Evolutionary conservation across 495 filamentous ascomycete species (phyloP), one percentile per base, ranked within the genome.

Genomic region (Rhizodiscina lignyota): DNA sequence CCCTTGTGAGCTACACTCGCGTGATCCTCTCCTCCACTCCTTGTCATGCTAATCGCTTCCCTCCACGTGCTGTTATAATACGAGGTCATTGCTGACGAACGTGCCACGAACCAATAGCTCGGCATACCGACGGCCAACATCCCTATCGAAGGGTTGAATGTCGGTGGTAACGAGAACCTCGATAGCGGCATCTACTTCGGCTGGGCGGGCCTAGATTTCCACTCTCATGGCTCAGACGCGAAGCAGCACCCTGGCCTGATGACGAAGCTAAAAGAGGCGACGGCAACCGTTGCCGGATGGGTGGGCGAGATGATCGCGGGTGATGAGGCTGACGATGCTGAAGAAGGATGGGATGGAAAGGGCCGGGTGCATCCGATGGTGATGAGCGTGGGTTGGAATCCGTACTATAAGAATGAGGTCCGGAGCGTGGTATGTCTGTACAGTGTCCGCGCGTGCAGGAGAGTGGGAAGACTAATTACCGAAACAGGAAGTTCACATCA

Each of bases 121-220:
- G 84, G 87, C 37, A 94, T 96, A 56, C 89, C 89, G 2, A 97
- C 89, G 0, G 89, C 89, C 47, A 97, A 97, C 61, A 86, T 97
- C 43, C 85, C 89, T 27, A 65, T 92, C 37, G 74, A 77, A 36
- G 73, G 72, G 5, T 57, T 81, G 23, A 48, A 40, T 21, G 67
- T 76, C 23, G 72, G 75, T 13, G 84, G 82, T 49, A 71, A 92
- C 49, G 61, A 68, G 5, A 64, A 71, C 35, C 61, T 82, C 21
- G 63, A 68, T 19, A 78, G 72, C 16, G 89, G 89, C 29, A 77
- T 97, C 13, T 96, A 97, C 59, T 94, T 81, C 50, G 89, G 89
- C 36, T 93, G 78, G 55, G 83, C 82, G 1, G 68, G 81, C 0
- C 64, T 84, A 26, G 50, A 56, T 37, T 24, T 39, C 42, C n/a